A percentile compares a stretch with the other conserved stretches of the same genome.
Evolutionary conservation across 2,329 filamentous ascomycete genomes (phyloP).

Genomic region (Lachnum nothofagi): DNA sequence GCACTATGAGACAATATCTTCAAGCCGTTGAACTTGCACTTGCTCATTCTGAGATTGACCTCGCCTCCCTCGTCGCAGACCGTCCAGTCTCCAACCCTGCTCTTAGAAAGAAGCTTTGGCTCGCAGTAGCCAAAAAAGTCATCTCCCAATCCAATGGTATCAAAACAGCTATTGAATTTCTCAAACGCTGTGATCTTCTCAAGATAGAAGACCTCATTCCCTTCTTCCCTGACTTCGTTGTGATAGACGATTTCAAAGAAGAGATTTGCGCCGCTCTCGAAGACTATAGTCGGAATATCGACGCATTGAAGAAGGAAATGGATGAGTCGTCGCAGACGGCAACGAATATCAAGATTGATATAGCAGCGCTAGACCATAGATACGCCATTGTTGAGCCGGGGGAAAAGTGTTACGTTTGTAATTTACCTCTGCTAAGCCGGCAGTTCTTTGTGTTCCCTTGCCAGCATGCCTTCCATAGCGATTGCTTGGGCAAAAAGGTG

Average conservation of each 20-base stretch:
- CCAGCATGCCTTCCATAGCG: slow-evolving; percentile 95
- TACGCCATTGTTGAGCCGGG: slow-evolving; percentile 97
- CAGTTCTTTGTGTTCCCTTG: slow-evolving; percentile 99
- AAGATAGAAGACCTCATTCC: slow-evolving; percentile 96
- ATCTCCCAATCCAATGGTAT: slow-evolving; percentile 83
- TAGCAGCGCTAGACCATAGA: slow-evolving; percentile 75
- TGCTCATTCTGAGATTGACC: slow-evolving; percentile 81
- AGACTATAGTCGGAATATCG: slow-evolving; percentile 88
- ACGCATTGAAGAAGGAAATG: slow-evolving; percentile 86
- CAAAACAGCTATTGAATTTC: slow-evolving; percentile 87
- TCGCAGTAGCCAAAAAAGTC: slow-evolving; percentile 89
- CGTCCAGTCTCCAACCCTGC: slow-evolving; percentile 71
- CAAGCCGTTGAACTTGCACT: slow-evolving; percentile 90
- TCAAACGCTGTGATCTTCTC: slow-evolving; percentile 84
- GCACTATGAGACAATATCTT: slow-evolving; percentile 88
- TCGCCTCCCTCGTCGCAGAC: slow-evolving; percentile 85
- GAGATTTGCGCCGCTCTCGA: slow-evolving; percentile 93
- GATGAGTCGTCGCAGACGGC: slow-evolving; percentile 87
- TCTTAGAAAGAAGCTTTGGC: slow-evolving; percentile 89
- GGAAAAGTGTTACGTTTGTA: slow-evolving; percentile 87
- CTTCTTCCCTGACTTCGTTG: slow-evolving; percentile 97
- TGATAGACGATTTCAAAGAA: slow-evolving; percentile 98
- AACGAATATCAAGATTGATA: slow-evolving; percentile 83
- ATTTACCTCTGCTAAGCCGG: slow-evolving; percentile 75
- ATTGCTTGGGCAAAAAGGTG: slow-evolving; percentile 83